Base-by-base conservation (phyloP, 192 early-diverging fungal genomes). In the Coemansia sp. region DNA sequence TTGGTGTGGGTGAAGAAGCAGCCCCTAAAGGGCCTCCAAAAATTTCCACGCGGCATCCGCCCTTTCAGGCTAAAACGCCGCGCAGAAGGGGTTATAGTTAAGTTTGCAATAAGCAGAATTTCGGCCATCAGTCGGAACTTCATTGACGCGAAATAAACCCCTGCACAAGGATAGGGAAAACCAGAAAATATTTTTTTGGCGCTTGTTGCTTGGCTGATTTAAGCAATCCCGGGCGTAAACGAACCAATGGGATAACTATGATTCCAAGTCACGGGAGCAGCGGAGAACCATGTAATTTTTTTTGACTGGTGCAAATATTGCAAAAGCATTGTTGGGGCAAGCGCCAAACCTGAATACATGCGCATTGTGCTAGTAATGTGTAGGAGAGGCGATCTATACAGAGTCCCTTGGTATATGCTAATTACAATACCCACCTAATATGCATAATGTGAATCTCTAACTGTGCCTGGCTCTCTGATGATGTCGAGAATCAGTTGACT, bases 61-160 rank as follows among this genome's bases (percentile, higher is more conserved):
- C 58, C 29, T 72, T 64, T 33, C 27, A 50, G 67, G 62, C 39
- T 40, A 41, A 63, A 38, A 53, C 65, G 69, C 80, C 38, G 63
- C 62, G 58, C 39, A 44, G 75, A 78, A 78, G 72, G 68, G 75
- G 72, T 69, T 71, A 68, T 72, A 52, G 41, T 50, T 69, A 39
- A 74, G 73, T 83, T 83, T 83, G 80, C 80, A 75, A 72, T 75
- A 66, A 83, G 75, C 75, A 78, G 74, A 65, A 55, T 70, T 75
- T 62, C 55, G 69, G 67, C 71, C 80, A 33, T 83, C 80, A 78
- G 80, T 83, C 47, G 57, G 55, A 78, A 83, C 80, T 78, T 83
- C 80, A 83, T 64, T 67, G 80, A 68, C 66, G 77, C 71, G 68
- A 72, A 75, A 70, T 75, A 68, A 70, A 62, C 73, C 80, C 72